Evolutionary conservation across 306 rosid genomes (phyloP).

Genomic region (Parietaria judaica): DNA sequence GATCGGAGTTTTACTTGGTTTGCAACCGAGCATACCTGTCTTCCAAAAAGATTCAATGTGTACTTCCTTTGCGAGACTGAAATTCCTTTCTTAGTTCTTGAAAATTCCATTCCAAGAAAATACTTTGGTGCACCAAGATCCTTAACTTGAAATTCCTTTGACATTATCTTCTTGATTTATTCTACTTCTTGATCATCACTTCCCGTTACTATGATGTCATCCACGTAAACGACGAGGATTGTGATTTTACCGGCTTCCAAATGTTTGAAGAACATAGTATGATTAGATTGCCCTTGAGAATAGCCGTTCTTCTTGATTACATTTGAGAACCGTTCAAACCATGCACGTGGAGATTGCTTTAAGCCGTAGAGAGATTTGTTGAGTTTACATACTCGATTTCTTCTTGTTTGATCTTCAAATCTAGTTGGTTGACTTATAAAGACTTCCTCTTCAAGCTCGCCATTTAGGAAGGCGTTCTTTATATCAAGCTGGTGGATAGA

Average conservation of each 20-base stretch:
- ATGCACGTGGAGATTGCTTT: neutral
- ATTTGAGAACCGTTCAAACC: neutral
- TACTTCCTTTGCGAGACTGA: neutral
- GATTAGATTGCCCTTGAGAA: neutral
- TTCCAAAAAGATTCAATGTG: neutral
- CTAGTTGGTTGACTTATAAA: too few species aligned
- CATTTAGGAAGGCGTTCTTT: too few species aligned
- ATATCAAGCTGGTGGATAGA: too few species aligned
- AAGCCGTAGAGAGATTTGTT: neutral
- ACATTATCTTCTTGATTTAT: neutral
- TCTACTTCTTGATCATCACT: neutral
- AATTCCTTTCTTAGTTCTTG: neutral
- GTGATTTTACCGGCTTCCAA: too few species aligned
- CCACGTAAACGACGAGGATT: too few species aligned
- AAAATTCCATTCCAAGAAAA: neutral
- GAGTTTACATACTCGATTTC: neutral
- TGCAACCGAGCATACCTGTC: too few species aligned
- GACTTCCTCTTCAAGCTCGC: too few species aligned
- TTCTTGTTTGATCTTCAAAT: too few species aligned
- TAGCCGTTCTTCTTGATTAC: neutral
- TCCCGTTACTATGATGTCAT: neutral
- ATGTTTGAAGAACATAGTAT: neutral
- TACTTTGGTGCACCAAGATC: neutral
- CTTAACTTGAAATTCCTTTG: neutral
- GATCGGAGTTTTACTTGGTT: too few species aligned